Evolutionary conservation across 106 monocot species (phyloP).

Genomic region (Gastrodia elata): DNA sequence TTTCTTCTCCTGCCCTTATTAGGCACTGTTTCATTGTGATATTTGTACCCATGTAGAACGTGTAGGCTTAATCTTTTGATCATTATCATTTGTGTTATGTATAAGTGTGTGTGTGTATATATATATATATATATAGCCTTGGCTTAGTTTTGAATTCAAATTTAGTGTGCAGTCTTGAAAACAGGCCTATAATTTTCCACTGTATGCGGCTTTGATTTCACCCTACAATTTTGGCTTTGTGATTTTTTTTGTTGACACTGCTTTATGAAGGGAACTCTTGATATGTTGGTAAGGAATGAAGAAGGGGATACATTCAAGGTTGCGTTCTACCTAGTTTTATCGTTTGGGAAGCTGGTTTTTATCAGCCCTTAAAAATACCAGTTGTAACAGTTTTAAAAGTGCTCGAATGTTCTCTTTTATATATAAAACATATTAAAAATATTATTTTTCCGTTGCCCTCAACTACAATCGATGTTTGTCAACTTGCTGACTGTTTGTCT

Average conservation of each 20-base stretch:
- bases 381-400: no score
- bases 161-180: neutral
- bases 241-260: neutral
- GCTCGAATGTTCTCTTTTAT: no score
- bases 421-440: no score
- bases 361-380: no score
- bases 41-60: slow-evolving; percentile 1
- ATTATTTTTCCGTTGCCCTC: no score
- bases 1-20: neutral
- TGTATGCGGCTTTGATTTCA: neutral
- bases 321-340: no score
- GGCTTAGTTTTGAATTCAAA: neutral
- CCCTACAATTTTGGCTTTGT: neutral
- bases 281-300: no score
- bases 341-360: no score
- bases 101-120: neutral
- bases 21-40: neutral
- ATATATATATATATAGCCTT: neutral
- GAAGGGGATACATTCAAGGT: no score
- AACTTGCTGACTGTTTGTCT: no score
- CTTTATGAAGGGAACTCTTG: no score
- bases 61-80: neutral
- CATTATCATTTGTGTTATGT: neutral
- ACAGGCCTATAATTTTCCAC: neutral
- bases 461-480: no score